A percentile compares a stretch with the other conserved stretches of the same genome.
Evolutionary conservation across 75 land plant species (phyloP).

Genomic region (Gnetum montanum): DNA sequence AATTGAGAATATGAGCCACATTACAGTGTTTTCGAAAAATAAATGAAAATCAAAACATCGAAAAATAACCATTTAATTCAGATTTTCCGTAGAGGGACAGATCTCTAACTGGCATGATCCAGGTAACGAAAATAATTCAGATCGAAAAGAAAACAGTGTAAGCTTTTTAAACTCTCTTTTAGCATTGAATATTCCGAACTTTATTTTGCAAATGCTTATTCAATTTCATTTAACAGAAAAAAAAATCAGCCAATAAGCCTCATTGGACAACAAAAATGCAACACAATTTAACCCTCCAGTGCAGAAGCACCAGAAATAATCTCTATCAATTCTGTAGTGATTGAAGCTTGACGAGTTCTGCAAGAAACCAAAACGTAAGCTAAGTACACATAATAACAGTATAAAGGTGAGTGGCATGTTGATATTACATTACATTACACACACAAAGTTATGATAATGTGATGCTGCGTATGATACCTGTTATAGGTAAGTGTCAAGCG

Average conservation of each 20-base stretch:
- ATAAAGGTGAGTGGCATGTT: too few relatives aligned
- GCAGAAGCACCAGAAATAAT: constrained; percentile 97
- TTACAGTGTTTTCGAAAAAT: background rate
- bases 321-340: constrained; percentile 89
- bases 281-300: constrained; percentile 33
- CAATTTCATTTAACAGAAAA: background rate
- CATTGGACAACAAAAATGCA: background rate
- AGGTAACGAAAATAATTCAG: background rate
- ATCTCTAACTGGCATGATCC: background rate
- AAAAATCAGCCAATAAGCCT: background rate
- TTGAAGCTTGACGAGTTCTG: constrained; percentile 73
- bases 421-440: background rate
- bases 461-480: too few relatives aligned
- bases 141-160: background rate
- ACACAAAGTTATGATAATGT: too few relatives aligned
- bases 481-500: constrained; percentile 83
- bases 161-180: too few relatives aligned
- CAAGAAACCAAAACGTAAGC: too few relatives aligned
- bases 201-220: background rate
- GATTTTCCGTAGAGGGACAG: background rate
- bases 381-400: too few relatives aligned
- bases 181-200: too few relatives aligned
- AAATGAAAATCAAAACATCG: background rate
- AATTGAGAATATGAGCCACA: too few relatives aligned
- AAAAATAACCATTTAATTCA: background rate